phyloP scores from a whole-genome alignment of 2,329 filamentous ascomycete species.

The Sporothrix inflata region DNA sequence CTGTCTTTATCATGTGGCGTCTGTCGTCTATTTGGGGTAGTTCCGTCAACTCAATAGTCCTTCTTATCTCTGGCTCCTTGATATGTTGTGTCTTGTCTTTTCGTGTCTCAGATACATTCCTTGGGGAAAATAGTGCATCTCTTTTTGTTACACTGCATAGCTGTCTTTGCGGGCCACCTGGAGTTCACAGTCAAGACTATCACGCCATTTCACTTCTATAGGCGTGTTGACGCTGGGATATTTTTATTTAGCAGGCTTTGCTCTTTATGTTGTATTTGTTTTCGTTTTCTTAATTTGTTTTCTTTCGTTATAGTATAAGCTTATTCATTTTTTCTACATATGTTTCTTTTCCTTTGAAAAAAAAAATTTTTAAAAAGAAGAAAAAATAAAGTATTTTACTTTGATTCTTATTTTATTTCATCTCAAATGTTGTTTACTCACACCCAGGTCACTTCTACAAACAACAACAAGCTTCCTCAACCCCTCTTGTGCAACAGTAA shows the following conservation, averaged over 20 bases:
- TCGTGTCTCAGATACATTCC: conserved; percentile 18
- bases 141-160: not conserved
- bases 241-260: not conserved
- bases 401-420: not conserved
- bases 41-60: not conserved
- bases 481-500: conserved; percentile 12
- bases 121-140: not conserved
- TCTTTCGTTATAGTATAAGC: not conserved
- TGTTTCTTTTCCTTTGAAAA: no score
- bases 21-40: conserved; percentile 14
- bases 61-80: not conserved
- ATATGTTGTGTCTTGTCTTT: not conserved
- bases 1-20: not conserved
- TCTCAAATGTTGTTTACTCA: not conserved
- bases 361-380: no score
- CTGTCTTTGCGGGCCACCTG: not conserved
- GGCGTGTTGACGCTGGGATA: not conserved
- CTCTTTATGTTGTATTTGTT: not conserved
- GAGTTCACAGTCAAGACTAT: not conserved
- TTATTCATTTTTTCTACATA: no score
- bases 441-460: not conserved
- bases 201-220: not conserved
- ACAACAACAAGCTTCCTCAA: not conserved
- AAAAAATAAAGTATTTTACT: no score
- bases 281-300: not conserved